phyloP scores from a whole-genome alignment of 2,329 filamentous ascomycete species.

The Monilinia laxa region DNA sequence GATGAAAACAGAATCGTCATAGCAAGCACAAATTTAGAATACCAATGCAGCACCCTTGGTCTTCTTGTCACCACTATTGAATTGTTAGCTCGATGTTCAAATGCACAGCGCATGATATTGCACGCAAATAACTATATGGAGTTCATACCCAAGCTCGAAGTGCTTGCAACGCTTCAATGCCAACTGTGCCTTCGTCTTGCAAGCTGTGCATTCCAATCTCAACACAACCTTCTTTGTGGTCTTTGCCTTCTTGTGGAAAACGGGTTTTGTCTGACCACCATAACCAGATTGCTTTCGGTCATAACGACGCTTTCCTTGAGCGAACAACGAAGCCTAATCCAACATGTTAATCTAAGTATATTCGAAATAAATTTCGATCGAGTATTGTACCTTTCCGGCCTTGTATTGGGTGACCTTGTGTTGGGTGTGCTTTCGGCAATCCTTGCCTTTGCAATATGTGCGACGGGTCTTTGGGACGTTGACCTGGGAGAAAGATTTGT shows the following conservation, averaged over 20 bases:
- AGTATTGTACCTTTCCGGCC: conserved; percentile 74
- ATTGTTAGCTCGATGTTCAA: conserved; percentile 8
- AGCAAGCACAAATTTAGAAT: conserved; percentile 69
- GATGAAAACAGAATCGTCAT: conserved; percentile 30
- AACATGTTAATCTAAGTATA: conserved; percentile 22
- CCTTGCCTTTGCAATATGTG: conserved; percentile 97
- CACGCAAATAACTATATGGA: not conserved
- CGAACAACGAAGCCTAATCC: conserved; percentile 76
- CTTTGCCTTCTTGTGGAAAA: conserved; percentile 99
- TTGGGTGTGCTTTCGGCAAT: conserved; percentile 88
- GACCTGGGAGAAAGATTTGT: conserved; percentile 54
- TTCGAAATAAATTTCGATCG: conserved; percentile 28
- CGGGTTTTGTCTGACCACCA: conserved; percentile 99
- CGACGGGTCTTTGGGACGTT: conserved; percentile 98
- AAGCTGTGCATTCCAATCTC: conserved; percentile 93
- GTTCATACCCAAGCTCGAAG: conserved; percentile 95
- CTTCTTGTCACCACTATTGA: conserved; percentile 98
- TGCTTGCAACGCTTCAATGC: conserved; percentile 99
- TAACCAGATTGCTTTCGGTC: conserved; percentile 99
- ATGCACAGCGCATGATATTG: not conserved
- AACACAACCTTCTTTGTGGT: conserved; percentile 99
- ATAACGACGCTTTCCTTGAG: conserved; percentile 99
- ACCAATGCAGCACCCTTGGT: conserved; percentile 99
- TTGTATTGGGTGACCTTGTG: conserved; percentile 97
- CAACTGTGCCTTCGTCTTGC: conserved; percentile 98